Percentiles rank a stretch among this genome's conserved stretches.
These are phyloP conservation scores for Sclerospora graminicola DNA, from an alignment of 352 stramenopile genomes.

Conservation along the genomic window DNA sequence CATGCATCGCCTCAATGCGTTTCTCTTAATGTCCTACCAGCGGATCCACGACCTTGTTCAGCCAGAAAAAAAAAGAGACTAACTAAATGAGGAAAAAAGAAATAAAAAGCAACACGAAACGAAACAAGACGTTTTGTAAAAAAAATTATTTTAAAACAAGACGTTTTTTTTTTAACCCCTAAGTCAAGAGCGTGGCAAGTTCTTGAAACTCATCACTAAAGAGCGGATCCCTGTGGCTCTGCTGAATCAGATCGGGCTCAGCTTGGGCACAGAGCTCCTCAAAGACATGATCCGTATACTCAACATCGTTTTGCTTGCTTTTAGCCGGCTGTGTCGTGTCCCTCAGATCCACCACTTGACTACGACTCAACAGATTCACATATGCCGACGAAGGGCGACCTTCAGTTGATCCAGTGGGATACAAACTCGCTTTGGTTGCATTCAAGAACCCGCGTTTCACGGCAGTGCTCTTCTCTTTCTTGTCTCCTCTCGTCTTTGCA, in stretches of 20 bases:
- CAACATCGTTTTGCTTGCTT: too few species aligned
- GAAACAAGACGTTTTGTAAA: slow-evolving; percentile 4
- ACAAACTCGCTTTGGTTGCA: too few species aligned
- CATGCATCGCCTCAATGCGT: slow-evolving; percentile 63
- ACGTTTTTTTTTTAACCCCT: too few species aligned
- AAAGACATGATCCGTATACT: slow-evolving; percentile 78
- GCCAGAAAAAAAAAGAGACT: slow-evolving; percentile 35
- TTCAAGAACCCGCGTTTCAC: too few species aligned
- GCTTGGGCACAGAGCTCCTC: slow-evolving; percentile 71
- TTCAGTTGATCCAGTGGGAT: too few species aligned
- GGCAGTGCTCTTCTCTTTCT: too few species aligned
- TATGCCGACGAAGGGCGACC: too few species aligned
- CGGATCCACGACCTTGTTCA: slow-evolving; percentile 73
- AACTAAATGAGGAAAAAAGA: slow-evolving; percentile 1
- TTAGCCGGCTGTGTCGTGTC: too few species aligned
- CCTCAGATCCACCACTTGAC: slow-evolving; percentile 68
- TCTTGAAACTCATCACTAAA: not conserved
- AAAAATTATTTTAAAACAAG: too few species aligned
- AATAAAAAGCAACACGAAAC: too few species aligned
- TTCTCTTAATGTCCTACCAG: slow-evolving; percentile 78
- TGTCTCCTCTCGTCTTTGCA: too few species aligned
- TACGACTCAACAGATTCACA: slow-evolving; percentile 71
- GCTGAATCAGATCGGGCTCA: slow-evolving; percentile 48
- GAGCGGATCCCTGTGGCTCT: not conserved
- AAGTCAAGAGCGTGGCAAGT: too few species aligned